Evolutionary conservation across 345 rosid genomes (phyloP), one percentile per base, ranked within the genome.

Genomic region (Brassica incana): DNA sequence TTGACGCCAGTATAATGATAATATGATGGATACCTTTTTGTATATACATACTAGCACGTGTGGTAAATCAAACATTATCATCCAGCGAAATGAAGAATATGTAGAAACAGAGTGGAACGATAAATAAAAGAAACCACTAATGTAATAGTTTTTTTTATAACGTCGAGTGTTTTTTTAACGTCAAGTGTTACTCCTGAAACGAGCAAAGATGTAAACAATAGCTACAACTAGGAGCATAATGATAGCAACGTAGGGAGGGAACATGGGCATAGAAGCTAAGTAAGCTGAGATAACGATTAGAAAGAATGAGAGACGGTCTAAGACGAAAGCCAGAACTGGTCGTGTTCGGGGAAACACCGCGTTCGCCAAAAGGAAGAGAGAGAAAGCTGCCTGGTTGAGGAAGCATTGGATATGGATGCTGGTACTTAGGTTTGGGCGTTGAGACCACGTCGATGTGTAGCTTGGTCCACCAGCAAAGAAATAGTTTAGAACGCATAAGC

Each of bases 331-430:
- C 6, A 65, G 43, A 35, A 0, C 0, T 3, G 68, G 68, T 8
- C 4, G 27, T 33, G 14, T 33, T 65, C 68, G 25, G 45, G 45
- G 45, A 33, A 65, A 65, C 14, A 33, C 27, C 3, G 14, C 6
- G 48, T 65, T 16, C 12, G 68, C 68, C 68, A 65, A 65, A 12
- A 65, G 68, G 10, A 65, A 65, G 3, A 65, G 45, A 8, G 68
- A 65, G 45, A 65, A 33, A 65, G 48, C 25, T 10, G 0, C 12
- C 68, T 7, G 68, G 36, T 15, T 65, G 25, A 65, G 45, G 43
- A 33, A 65, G 68, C 48, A 65, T 33, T 65, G 68, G 43, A 65
- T 33, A 7, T 65, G 3, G 68, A 65, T 65, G 68, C 68, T 65
- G 45, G 68, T 33, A 8, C 45, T 33, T 4, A 65, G 68, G 23